Evolutionary conservation across 176 grass and related monocot genomes (phyloP), one percentile per base, ranked within the genome.

Genomic region (Aegilops sharonensis): DNA sequence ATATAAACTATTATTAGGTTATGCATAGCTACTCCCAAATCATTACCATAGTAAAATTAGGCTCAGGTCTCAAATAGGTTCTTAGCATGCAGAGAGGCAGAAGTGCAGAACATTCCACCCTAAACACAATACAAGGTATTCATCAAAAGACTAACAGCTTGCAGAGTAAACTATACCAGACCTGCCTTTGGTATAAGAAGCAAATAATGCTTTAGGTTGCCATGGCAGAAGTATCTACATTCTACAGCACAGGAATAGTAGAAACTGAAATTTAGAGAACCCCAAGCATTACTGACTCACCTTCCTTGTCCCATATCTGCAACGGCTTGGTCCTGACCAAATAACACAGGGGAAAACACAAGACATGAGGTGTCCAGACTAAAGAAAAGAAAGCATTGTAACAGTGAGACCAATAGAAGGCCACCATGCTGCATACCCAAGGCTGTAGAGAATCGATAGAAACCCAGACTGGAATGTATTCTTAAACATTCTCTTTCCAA

Each of bases 221-320:
- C 11, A 64, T 17, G 39, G 2, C 8, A 39, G 0, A 25, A 3
- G 20, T 70, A 57, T 73, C 43, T 57, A 40, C 10, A 72, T 43
- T 43, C 40, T 43, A 6, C 75, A 79, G 15, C 75, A 72, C 56
- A 79, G n/a, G 10, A 64, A 36, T 23, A 4, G 13, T 10, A 37
- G 5, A 64, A 21, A 78, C 1, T 81, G 39, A 59, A 68, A 3
- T 39, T 60, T 30, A 31, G 79, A 61, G 14, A 31, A 62, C 9
- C 34, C 68, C 81, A 69, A 72, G 35, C 18, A 78, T 60, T 48
- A 89, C 82, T 37, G 77, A 80, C 78, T 2, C 64, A 98, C 94
- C 94, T 92, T 98, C 97, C 86, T 98, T 98, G 65, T 95, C 94
- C 94, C 97, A 96, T 91, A 98, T 98, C 92, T 98, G 97, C 89